Conservation (phyloP, 768 basidiomycete genomes). For the Suillus discolor region DNA sequence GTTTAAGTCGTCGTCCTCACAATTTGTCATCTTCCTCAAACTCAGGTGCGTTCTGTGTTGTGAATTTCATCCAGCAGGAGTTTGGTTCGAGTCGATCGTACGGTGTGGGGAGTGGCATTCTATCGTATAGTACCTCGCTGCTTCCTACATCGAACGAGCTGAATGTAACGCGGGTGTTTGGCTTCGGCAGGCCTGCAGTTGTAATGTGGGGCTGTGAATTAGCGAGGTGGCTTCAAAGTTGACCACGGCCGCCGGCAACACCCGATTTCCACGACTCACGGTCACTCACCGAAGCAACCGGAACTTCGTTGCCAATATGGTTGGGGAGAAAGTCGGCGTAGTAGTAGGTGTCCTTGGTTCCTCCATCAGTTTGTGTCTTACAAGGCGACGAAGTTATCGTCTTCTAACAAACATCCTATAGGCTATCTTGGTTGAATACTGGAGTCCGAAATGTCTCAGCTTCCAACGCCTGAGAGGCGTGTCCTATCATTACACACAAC, state of each 20-base stretch:
- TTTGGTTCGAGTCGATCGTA: no score
- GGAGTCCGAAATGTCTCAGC: not conserved
- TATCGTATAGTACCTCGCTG: no score
- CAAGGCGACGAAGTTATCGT: not conserved
- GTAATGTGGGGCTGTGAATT: no score
- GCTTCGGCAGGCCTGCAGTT: no score
- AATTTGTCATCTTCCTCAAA: no score
- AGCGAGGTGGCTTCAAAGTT: no score
- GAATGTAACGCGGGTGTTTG: no score
- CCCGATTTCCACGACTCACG: slow-evolving; percentile 3
- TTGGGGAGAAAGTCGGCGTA: not conserved
- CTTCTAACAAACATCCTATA: not conserved
- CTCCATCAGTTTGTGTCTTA: not conserved
- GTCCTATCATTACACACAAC: slow-evolving; percentile 18
- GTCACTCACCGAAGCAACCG: not conserved
- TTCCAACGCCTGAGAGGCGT: slow-evolving; percentile 20
- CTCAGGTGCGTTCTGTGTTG: no score
- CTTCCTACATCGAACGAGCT: no score
- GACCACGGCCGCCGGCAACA: not conserved
- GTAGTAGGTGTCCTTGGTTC: not conserved
- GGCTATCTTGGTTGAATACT: not conserved
- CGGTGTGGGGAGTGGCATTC: no score
- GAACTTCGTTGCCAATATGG: not conserved
- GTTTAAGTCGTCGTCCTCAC: no score
- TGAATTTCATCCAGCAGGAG: no score